Conservation (phyloP, 1,139 yeast genomes). For the Magnusiomyces fungicola region DNA sequence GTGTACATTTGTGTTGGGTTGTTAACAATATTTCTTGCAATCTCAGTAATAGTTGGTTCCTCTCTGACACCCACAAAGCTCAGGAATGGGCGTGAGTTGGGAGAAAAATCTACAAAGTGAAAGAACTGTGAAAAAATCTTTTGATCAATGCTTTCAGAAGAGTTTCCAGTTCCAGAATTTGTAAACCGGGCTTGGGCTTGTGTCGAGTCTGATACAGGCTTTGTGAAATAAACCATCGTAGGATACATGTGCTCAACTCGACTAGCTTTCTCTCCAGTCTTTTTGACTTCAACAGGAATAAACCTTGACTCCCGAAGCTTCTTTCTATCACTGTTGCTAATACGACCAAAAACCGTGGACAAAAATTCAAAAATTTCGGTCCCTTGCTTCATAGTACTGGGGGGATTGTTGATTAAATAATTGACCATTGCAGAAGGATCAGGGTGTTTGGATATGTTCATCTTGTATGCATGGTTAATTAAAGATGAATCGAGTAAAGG, state of each 20-base stretch:
- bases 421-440: slow-evolving; percentile 20
- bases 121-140: slow-evolving; percentile 28
- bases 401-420: slow-evolving; percentile 23
- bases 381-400: slow-evolving; percentile 21
- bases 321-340: slow-evolving; percentile 20
- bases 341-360: slow-evolving; percentile 23
- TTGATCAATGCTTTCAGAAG: slow-evolving; percentile 11
- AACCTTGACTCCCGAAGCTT: slow-evolving; percentile 20
- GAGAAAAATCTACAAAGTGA: slow-evolving; percentile 25
- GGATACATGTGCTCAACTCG: slow-evolving; percentile 19
- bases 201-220: not conserved
- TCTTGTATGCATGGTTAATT: slow-evolving; percentile 26
- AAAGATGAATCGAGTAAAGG: slow-evolving; percentile 26
- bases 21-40: slow-evolving; percentile 27
- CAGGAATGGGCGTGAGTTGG: slow-evolving; percentile 29
- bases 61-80: slow-evolving; percentile 31
- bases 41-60: slow-evolving; percentile 30
- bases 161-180: slow-evolving; percentile 5
- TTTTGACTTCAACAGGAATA: slow-evolving; percentile 25
- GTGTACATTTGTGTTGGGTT: slow-evolving; percentile 30
- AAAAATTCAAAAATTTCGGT: slow-evolving; percentile 29
- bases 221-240: slow-evolving; percentile 22
- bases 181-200: too few relatives aligned
- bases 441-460: slow-evolving; percentile 32
- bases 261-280: not conserved